Evolutionary conservation across 768 basidiomycete genomes (phyloP), one percentile per base, ranked within the genome.

Genomic region (Sarcomyxa edulis): DNA sequence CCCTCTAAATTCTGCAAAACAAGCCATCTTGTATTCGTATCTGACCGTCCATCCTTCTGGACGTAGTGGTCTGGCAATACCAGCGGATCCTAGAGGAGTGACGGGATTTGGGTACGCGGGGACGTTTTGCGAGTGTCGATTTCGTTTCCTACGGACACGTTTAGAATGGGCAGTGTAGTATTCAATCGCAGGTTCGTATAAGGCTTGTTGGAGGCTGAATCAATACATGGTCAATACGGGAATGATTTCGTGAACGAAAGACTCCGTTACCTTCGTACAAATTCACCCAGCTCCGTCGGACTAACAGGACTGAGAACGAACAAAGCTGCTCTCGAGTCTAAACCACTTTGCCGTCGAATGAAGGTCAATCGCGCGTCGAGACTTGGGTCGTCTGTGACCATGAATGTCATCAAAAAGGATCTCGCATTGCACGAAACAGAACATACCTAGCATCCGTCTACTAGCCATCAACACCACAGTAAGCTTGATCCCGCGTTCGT

Each of bases 11-110:
- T 99, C 95, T 0, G 94, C 92, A 58, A 96, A 97, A 49, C 86
- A 84, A 0, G 85, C 95, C 74, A 93, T 86, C 63, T 97, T 99
- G 69, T 92, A 98, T 55, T 97, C 94, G 53, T 97, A 97, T 21
- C 96, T 70, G 14, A 95, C 92, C 0, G 87, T 90, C 95, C 94
- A 99, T 0, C 94, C 94, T 58, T 90, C 83, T 1, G 84, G 76
- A 20, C 86, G 69, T 4, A 96, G 64, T 1, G 84, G 79, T 12
- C 81, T 76, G 1, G 73, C 58, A 14, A 74, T 56, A 27, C 57
- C 56, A 10, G 65, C 46, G 15, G 53, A 57, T 5, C 69, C 74
- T 6, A 72, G 40, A 3, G 73, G 69, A 15, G 68, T 59, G n/a
- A 70, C 49, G 3, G 76, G 64, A n/a, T 66, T 65, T 4, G 72